A percentile compares a stretch with the other conserved stretches of the same genome.
Evolutionary conservation across 2,329 filamentous ascomycete species (phyloP).

Genomic region (Phaeosphaeriaceae sp.): DNA sequence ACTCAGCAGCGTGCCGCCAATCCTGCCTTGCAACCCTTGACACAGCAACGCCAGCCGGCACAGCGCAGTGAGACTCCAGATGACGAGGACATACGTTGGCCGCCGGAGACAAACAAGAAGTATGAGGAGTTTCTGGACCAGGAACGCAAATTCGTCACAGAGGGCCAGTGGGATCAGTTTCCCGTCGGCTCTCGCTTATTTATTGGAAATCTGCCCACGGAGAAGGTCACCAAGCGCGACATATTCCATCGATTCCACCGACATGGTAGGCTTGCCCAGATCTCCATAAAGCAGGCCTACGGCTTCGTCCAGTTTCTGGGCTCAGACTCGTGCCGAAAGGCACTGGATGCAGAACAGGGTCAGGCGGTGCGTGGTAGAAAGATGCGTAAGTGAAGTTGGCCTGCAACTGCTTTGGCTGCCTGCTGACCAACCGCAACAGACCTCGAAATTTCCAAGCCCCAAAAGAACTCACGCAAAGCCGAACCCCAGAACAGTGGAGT

Average conservation of each 20-base stretch:
- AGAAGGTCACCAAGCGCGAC: slow-evolving; percentile 91
- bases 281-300: slow-evolving; percentile 95
- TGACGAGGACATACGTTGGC: slow-evolving; percentile 59
- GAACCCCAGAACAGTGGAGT: slow-evolving; percentile 44
- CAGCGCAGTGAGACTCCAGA: slow-evolving; percentile 40
- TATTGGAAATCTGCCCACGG: slow-evolving; percentile 89
- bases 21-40: slow-evolving; percentile 35
- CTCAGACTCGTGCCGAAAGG: slow-evolving; percentile 72
- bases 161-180: slow-evolving; percentile 82
- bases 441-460: slow-evolving; percentile 86
- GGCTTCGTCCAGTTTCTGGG: slow-evolving; percentile 95
- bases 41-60: slow-evolving; percentile 31
- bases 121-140: slow-evolving; percentile 77
- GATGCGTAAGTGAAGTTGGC: slow-evolving; percentile 72
- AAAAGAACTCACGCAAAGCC: slow-evolving; percentile 75
- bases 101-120: slow-evolving; percentile 65
- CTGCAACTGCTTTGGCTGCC: neutral
- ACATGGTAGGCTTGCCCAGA: slow-evolving; percentile 87
- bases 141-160: slow-evolving; percentile 76
- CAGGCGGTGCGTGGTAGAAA: slow-evolving; percentile 84
- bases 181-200: slow-evolving; percentile 79
- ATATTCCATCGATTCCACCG: slow-evolving; percentile 89
- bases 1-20: slow-evolving; percentile 33
- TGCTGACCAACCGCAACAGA: slow-evolving; percentile 60
- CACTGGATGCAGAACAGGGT: slow-evolving; percentile 80